phyloP scores from a whole-genome alignment of 106 monocot species.

The Platanthera zijinensis region DNA sequence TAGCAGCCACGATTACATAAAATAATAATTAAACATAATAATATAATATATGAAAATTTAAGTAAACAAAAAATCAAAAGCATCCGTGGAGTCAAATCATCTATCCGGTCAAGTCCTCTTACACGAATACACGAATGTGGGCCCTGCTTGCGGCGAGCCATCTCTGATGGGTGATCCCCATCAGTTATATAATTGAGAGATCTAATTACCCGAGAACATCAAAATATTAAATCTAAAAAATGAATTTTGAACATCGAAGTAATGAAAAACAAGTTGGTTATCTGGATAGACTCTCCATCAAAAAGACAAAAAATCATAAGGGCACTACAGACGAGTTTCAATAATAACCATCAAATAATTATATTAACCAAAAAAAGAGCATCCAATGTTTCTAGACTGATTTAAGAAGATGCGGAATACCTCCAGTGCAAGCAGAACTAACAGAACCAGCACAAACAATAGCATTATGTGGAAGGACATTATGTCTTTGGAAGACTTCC shows the following conservation, averaged over 20 bases:
- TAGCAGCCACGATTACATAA: too few species aligned
- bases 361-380: neutral
- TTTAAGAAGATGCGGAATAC: slow-evolving; percentile 17
- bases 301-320: neutral
- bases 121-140: too few species aligned
- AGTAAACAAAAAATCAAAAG: too few species aligned
- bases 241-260: neutral
- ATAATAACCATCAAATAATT: neutral
- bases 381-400: neutral
- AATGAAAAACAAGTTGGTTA: neutral
- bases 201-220: too few species aligned
- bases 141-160: too few species aligned
- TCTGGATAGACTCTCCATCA: neutral
- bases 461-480: slow-evolving; percentile 79
- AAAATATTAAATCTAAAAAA: too few species aligned
- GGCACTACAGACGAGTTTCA: neutral
- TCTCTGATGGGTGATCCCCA: too few species aligned
- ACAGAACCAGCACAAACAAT: slow-evolving; percentile 75
- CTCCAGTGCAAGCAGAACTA: slow-evolving; percentile 92
- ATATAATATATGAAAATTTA: too few species aligned
- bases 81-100: too few species aligned
- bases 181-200: too few species aligned
- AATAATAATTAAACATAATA: too few species aligned
- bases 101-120: too few species aligned
- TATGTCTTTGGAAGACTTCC: slow-evolving; percentile 86